A percentile compares a stretch with the other conserved stretches of the same genome.
Evolutionary conservation across 352 stramenopile genomes (phyloP).

Genomic region (Poterioochromonas sp.): DNA sequence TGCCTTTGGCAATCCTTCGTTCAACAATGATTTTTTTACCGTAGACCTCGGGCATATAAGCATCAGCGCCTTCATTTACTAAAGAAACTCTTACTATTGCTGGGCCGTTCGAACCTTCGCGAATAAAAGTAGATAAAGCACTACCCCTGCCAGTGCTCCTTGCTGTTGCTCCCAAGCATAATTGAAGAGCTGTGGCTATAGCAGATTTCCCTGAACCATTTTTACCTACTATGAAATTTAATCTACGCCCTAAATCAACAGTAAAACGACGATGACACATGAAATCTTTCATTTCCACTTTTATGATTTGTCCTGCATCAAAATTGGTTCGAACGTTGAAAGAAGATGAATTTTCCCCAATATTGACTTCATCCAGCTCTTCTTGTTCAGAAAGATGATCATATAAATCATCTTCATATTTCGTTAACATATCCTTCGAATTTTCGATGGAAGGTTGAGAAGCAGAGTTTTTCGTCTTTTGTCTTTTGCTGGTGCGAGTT

Average conservation of each 20-base stretch:
- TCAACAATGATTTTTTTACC: constrained; percentile 9
- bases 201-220: constrained; percentile 33
- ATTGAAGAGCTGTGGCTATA: constrained; percentile 10
- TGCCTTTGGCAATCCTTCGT: background rate
- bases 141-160: background rate
- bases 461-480: too few relatives aligned
- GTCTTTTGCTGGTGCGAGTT: too few relatives aligned
- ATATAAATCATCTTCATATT: too few relatives aligned
- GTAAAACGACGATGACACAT: constrained; percentile 29
- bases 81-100: constrained; percentile 22
- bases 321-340: background rate
- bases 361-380: too few relatives aligned
- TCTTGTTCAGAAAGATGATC: too few relatives aligned
- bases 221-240: constrained; percentile 23
- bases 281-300: constrained; percentile 19
- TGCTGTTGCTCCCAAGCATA: constrained; percentile 27
- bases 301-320: constrained; percentile 13
- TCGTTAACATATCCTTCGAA: too few relatives aligned
- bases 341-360: too few relatives aligned
- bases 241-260: background rate
- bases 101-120: constrained; percentile 17
- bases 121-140: background rate
- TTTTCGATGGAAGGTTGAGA: too few relatives aligned
- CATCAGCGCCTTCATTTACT: constrained; percentile 21
- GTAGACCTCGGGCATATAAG: constrained; percentile 27